Conservation (phyloP, 345 rosid species). For the Citrus cavaleriei region DNA sequence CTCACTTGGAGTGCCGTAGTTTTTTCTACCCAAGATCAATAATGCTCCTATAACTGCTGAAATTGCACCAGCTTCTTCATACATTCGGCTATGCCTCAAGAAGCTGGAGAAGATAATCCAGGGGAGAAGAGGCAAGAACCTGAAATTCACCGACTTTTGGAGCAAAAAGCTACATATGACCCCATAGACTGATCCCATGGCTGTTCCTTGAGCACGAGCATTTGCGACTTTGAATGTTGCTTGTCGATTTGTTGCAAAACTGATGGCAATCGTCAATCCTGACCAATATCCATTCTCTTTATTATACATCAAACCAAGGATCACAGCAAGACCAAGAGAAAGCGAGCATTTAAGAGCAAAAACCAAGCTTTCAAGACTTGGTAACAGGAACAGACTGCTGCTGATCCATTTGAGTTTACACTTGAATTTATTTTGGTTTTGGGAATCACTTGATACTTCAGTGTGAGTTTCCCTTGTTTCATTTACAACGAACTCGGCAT, state of each 20-base stretch:
- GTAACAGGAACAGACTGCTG: slow-evolving; percentile 15
- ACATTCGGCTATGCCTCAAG: slow-evolving; percentile 60
- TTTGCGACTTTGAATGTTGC: slow-evolving; percentile 55
- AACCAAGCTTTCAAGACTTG: slow-evolving; percentile 32
- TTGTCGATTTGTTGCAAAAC: slow-evolving; percentile 52
- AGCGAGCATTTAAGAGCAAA: slow-evolving; percentile 62
- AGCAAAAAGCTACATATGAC: slow-evolving; percentile 49
- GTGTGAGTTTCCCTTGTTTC: background rate
- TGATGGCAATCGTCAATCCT: slow-evolving; percentile 66
- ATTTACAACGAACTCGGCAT: background rate
- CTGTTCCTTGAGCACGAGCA: slow-evolving; percentile 70
- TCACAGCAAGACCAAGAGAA: slow-evolving; percentile 59
- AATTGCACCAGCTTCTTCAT: slow-evolving; percentile 59
- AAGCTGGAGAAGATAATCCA: slow-evolving; percentile 58
- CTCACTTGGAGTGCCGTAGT: slow-evolving; percentile 47
- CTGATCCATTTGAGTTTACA: slow-evolving; percentile 11
- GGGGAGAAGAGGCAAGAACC: slow-evolving; percentile 56
- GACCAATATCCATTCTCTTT: slow-evolving; percentile 68
- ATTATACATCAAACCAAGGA: slow-evolving; percentile 53
- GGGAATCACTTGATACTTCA: slow-evolving; percentile 7
- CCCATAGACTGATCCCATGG: slow-evolving; percentile 72
- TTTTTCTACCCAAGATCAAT: slow-evolving; percentile 58
- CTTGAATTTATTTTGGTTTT: slow-evolving; percentile 7
- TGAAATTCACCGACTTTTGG: slow-evolving; percentile 28
- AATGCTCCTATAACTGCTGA: slow-evolving; percentile 58